Evolutionary conservation across 768 basidiomycete genomes (phyloP), one percentile per base, ranked within the genome.

Genomic region (Tricholoma terreum): DNA sequence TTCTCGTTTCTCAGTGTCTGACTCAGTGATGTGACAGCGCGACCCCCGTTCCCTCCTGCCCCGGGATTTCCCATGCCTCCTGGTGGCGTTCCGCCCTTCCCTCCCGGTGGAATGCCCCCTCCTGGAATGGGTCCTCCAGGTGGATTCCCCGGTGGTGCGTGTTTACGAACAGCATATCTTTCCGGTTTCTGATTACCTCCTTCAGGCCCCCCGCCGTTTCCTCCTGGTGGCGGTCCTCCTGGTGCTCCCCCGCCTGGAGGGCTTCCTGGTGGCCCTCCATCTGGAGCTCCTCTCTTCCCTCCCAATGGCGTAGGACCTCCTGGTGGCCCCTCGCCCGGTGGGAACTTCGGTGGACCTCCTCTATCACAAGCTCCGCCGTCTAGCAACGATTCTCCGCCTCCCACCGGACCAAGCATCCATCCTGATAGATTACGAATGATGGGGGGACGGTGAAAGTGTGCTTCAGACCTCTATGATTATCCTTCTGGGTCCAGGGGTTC

Each of bases 401-500:
- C 70, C 30, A 69, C 69, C 17, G 80, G 80, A 17, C 85, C 87
- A 42, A 84, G 78, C n/a, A 92, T 93, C 61, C 91, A 93, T 69
- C 91, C 91, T 9, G 91, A 93, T 71, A 81, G 91, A 57, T 64
- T 90, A 70, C 80, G 89, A 57, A 92, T 93, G 90, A 84, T 93
- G 86, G 80, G 71, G 52, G 70, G 68, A 51, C 67, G 70, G 58
- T 67, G 36, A 63, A 31, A 45, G 52, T 11, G 12, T 54, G 27
- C 33, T 40, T 52, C 27, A n/a, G 46, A 31, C 30, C 45, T 9
- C 7, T 31, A 27, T 48, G 30, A 48, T n/a, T 42, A 55, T 4
- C 12, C 21, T 42, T 52, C 31, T 45, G 57, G 34, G 36, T 31
- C 17, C 43, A 12, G 52, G 19, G 22, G 45, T 22, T 22, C 17